Conservation (phyloP, 257 asterid species). For the Fraxinus pennsylvanica region DNA sequence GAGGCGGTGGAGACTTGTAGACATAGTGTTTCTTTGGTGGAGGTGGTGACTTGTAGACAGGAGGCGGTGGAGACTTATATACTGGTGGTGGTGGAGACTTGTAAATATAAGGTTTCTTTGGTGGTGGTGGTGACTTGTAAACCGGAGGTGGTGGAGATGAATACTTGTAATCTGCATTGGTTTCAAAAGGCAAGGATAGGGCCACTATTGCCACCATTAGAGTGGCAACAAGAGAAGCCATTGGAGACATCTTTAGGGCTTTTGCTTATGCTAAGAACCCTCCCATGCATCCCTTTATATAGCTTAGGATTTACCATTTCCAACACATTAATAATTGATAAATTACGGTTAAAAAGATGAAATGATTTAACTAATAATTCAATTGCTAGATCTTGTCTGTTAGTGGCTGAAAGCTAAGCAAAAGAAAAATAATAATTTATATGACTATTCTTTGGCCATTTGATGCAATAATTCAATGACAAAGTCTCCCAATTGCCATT, state of each 20-base stretch:
- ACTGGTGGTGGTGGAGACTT: conserved; percentile 15
- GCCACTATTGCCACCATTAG: conserved; percentile 36
- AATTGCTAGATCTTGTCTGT: conserved; percentile 10
- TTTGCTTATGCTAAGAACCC: conserved; percentile 9
- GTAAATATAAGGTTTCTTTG: background rate
- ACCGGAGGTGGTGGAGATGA: conserved; percentile 26
- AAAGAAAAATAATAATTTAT: background rate
- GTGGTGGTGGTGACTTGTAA: conserved; percentile 26
- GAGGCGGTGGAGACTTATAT: conserved; percentile 2
- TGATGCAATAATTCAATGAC: conserved; percentile 25
- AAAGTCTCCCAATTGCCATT: conserved; percentile 23
- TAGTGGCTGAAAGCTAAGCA: conserved; percentile 16
- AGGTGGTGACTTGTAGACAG: conserved; percentile 14
- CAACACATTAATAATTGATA: background rate
- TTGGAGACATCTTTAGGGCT: conserved; percentile 28
- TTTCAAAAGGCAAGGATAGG: conserved; percentile 24
- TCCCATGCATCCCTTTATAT: conserved; percentile 24
- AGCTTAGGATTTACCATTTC: conserved; percentile 28
- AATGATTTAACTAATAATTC: conserved; percentile 2
- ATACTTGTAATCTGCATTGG: conserved; percentile 31
- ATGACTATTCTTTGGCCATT: background rate
- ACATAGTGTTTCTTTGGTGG: background rate
- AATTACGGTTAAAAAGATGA: conserved; percentile 10
- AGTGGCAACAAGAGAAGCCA: conserved; percentile 31
- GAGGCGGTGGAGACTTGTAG: conserved; percentile 12